Percentiles rank a stretch among this genome's conserved stretches.
Evolutionary conservation across 225 moss, liverwort and hornwort species (phyloP).

Genomic region (Bryoerythrophyllum caledonicum): DNA sequence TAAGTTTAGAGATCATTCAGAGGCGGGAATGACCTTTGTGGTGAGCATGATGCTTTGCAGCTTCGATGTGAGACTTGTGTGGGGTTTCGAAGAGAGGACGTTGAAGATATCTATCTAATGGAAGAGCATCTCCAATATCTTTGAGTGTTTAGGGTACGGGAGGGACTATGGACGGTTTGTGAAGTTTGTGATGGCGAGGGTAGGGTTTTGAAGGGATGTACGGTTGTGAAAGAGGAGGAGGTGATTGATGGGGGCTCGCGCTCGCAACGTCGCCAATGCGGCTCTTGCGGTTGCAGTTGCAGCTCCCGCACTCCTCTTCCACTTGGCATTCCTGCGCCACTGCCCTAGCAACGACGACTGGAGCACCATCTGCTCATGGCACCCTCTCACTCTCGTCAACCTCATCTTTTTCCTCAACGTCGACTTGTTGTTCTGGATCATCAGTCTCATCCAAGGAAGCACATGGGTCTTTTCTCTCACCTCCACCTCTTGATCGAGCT

Average conservation of each 20-base stretch:
- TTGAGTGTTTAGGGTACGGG: too few relatives aligned
- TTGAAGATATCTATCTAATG: too few relatives aligned
- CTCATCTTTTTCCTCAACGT: constrained; percentile 80
- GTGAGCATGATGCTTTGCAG: too few relatives aligned
- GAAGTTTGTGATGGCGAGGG: not conserved
- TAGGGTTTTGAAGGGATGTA: too few relatives aligned
- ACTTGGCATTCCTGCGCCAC: constrained; percentile 46
- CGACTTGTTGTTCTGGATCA: constrained; percentile 78
- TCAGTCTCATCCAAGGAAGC: constrained; percentile 68
- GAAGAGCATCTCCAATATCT: too few relatives aligned
- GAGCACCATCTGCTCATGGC: constrained; percentile 52
- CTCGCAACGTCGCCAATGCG: constrained; percentile 50
- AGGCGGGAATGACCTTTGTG: too few relatives aligned
- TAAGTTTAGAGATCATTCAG: too few relatives aligned
- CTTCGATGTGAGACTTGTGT: too few relatives aligned
- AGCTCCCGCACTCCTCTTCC: constrained; percentile 67
- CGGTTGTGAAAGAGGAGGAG: not conserved
- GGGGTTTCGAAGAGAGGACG: too few relatives aligned
- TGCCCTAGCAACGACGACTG: constrained; percentile 42
- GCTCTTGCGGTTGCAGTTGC: constrained; percentile 51
- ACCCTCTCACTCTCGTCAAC: constrained; percentile 68
- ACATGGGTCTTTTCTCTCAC: constrained; percentile 51
- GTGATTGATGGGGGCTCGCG: constrained; percentile 18
- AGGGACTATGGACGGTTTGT: too few relatives aligned
- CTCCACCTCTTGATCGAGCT: not conserved